Base-by-base conservation (phyloP, 352 stramenopile species). In the Halophytophthora polymorphica region DNA sequence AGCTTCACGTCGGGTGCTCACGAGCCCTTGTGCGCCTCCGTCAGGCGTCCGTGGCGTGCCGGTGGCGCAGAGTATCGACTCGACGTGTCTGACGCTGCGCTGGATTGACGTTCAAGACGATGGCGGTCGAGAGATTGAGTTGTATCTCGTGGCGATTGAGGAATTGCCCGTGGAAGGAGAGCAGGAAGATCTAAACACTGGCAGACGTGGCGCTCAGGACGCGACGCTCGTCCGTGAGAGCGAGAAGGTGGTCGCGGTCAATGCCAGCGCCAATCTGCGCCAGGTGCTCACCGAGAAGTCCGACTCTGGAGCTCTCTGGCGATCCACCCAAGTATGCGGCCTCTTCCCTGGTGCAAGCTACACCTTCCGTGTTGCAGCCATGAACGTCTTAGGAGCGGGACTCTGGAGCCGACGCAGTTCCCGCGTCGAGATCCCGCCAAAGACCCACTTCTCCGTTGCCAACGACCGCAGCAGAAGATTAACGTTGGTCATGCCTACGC, bases 101-200 rank as follows among this genome's bases (percentile, higher is more conserved):
- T 93, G 83, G 83, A 58, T 93, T 31, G 54, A 73, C 2, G 60
- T 68, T 8, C 50, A 49, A 1, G 83, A 91, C 45, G 61, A 90
- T 18, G 78, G 80, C 8, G 80, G 80, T 3, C 70, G 67, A 14
- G 17, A 55, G 2, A 69, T 90, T 33, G 50, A 69, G 0, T 29
- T 71, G 3, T 93, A 87, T 31, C 44, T 71, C 31, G 40, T 68
- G 3, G 62, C 58, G n/a, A 49, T 23, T 3, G 56, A 66, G 34
- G 66, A 53, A 15, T 22, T 69, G 8, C 60, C 55, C 2, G 55
- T 33, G 29, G 60, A 33, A 44, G 40, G 55, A 48, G 50, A 65
- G 42, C 34, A 50, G 21, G 50, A 38, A 10, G 42, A 61, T 8
- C 40, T 53, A n/a, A 61, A 50, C 11, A 69, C 50, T 47, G 50